These are phyloP conservation scores for Gracilariopsis chorda DNA, from an alignment of 23 red algal genomes.

Conservation along the genomic window DNA sequence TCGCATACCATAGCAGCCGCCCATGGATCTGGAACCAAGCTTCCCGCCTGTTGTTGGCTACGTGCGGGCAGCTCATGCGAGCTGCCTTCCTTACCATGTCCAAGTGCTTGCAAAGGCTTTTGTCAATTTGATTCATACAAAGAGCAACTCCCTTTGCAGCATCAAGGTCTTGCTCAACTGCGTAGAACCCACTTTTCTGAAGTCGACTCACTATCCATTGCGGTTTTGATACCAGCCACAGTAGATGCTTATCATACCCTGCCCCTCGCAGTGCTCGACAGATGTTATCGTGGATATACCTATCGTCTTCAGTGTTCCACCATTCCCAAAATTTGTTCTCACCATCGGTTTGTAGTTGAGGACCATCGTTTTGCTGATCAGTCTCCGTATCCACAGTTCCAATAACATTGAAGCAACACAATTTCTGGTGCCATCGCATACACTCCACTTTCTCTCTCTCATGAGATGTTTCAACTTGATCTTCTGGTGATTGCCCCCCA, in stretches of 20 bases:
- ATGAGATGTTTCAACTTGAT: too few relatives aligned
- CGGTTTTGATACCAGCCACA: constrained; percentile 13
- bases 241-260: not conserved
- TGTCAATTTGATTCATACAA: too few relatives aligned
- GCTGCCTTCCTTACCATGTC: not conserved
- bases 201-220: constrained; percentile 13
- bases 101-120: too few relatives aligned
- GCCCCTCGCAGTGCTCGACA: not conserved
- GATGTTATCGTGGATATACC: not conserved
- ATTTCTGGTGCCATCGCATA: too few relatives aligned
- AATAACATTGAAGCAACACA: too few relatives aligned
- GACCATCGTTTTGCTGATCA: too few relatives aligned
- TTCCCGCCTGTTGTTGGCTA: not conserved
- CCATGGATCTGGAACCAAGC: constrained; percentile 25
- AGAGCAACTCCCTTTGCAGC: too few relatives aligned
- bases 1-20: not conserved
- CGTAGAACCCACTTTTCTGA: not conserved
- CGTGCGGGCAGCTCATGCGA: not conserved
- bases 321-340: too few relatives aligned
- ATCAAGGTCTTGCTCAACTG: not conserved
- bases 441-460: too few relatives aligned
- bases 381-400: too few relatives aligned
- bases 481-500: too few relatives aligned
- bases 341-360: too few relatives aligned
- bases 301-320: not conserved